These are phyloP conservation scores for Dunaliella sp. DNA, from an alignment of 139 green algal species.

Conservation along the genomic window DNA sequence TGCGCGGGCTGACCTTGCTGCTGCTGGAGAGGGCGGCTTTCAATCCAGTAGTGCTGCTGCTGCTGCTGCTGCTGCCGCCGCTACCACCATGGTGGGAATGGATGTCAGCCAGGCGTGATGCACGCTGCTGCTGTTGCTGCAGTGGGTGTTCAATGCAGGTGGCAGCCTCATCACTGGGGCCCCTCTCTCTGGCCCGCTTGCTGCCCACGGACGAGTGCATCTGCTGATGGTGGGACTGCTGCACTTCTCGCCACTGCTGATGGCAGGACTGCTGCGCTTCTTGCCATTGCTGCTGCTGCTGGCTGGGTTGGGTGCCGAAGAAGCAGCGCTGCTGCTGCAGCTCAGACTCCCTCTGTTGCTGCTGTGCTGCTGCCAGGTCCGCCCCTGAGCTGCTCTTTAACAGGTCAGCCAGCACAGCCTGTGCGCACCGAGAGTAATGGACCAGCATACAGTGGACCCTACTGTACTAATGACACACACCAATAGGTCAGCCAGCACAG, in stretches of 20 bases:
- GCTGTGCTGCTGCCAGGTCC: constrained; percentile 4
- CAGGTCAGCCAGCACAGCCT: neutral
- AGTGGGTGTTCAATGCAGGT: too few relatives aligned
- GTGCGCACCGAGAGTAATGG: neutral
- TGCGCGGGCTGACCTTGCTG: neutral
- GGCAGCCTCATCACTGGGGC: neutral
- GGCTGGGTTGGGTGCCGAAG: neutral
- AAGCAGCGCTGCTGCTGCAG: neutral
- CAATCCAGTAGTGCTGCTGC: neutral
- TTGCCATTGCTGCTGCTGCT: neutral
- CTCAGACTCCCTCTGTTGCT: neutral
- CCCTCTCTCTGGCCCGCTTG: neutral
- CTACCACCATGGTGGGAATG: too few relatives aligned
- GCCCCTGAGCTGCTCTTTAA: neutral
- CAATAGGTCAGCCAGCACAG: neutral
- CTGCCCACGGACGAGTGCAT: neutral
- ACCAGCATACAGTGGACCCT: too few relatives aligned
- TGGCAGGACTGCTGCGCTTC: neutral
- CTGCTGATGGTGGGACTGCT: neutral
- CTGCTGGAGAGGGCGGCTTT: too few relatives aligned
- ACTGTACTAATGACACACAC: too few relatives aligned
- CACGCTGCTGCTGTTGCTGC: neutral
- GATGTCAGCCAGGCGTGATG: neutral
- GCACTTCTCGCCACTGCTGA: neutral
- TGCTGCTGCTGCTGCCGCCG: neutral